Conservation (phyloP, 345 rosid genomes). For the Euphorbia lathyris region DNA sequence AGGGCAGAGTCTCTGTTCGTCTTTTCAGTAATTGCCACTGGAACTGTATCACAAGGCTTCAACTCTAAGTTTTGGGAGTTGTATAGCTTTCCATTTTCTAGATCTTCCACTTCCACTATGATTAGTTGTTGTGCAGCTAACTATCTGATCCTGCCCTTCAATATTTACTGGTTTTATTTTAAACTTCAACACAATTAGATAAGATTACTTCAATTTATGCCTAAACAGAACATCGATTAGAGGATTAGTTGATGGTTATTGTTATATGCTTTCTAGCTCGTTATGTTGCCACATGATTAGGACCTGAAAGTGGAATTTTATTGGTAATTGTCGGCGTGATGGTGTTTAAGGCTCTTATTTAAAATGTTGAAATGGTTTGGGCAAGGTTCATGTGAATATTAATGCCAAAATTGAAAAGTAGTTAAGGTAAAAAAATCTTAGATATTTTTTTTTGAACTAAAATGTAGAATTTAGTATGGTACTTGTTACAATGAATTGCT, state of each 20-base stretch:
- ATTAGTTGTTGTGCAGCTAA: not conserved
- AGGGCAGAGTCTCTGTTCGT: not conserved
- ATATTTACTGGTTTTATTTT: slow-evolving; percentile 4
- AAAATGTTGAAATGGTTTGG: not conserved
- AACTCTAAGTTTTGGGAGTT: not conserved
- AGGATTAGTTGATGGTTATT: not conserved
- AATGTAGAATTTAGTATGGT: not conserved
- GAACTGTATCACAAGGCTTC: not conserved
- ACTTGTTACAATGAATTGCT: too few species aligned
- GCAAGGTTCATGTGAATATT: not conserved
- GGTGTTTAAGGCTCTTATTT: not conserved
- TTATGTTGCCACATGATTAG: not conserved
- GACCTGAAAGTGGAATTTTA: not conserved
- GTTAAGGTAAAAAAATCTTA: not conserved
- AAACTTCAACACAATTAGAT: not conserved
- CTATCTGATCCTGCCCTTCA: not conserved
- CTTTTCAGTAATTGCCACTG: not conserved
- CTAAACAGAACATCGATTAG: not conserved
- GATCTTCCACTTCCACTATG: not conserved
- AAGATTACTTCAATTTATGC: slow-evolving; percentile 3
- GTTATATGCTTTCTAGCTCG: not conserved
- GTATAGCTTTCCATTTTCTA: not conserved
- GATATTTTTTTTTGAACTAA: not conserved
- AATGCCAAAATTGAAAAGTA: too few species aligned
- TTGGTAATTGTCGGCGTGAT: not conserved